Evolutionary conservation across 768 basidiomycete genomes (phyloP).

Genomic region (Leccinum barrowsii): DNA sequence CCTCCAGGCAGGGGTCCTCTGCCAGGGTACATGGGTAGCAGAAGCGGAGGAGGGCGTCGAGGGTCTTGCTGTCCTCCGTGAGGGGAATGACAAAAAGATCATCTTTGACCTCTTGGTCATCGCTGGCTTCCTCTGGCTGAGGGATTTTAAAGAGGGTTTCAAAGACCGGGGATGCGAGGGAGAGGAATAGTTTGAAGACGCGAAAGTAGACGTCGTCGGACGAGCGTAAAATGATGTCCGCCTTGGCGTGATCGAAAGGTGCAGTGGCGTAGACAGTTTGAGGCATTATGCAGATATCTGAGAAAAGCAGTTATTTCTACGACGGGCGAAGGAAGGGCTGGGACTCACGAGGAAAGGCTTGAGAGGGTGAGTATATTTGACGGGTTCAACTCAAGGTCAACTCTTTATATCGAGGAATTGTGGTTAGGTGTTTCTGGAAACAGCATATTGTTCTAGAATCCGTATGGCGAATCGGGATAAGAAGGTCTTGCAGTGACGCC

Average conservation of each 20-base stretch:
- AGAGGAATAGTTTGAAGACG: constrained; percentile 31
- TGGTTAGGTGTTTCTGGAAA: too few relatives aligned
- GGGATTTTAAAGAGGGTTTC: constrained; percentile 30
- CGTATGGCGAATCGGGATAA: too few relatives aligned
- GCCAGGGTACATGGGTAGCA: constrained; percentile 21
- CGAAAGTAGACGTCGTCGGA: constrained; percentile 27
- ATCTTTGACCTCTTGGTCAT: constrained; percentile 12
- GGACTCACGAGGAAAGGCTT: neutral
- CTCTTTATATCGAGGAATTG: too few relatives aligned
- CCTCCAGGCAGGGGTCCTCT: constrained; percentile 14
- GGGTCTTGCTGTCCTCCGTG: constrained; percentile 18
- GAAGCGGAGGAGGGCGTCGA: constrained; percentile 22
- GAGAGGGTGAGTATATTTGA: too few relatives aligned
- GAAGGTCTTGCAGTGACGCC: too few relatives aligned
- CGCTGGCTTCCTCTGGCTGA: constrained; percentile 13
- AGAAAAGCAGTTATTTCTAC: neutral
- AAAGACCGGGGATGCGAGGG: constrained; percentile 33
- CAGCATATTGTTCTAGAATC: too few relatives aligned
- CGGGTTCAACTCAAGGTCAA: too few relatives aligned
- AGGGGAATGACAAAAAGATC: constrained; percentile 15
- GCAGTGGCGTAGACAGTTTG: neutral
- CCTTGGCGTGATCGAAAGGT: constrained; percentile 21
- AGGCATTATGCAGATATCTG: neutral
- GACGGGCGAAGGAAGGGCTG: neutral
- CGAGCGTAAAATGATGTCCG: constrained; percentile 23